Base-by-base conservation (phyloP, 345 rosid genomes). In the Nasturtium officinale region DNA sequence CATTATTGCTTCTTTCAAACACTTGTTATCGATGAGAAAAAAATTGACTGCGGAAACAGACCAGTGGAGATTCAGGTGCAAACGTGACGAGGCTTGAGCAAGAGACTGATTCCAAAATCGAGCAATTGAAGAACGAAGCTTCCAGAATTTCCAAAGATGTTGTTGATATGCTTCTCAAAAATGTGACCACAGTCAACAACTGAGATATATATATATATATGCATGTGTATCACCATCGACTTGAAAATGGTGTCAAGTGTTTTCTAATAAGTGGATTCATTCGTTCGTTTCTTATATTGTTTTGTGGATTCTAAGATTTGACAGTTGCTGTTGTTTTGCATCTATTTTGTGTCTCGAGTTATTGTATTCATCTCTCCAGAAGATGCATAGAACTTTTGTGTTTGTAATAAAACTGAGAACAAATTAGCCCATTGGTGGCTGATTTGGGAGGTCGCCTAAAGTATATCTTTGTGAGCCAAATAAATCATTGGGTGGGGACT, bases 21-120 rank as follows among this genome's bases (percentile, higher is more conserved):
- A 73, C 26, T 45, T 35, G 7, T 77, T 57, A 23, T n/a, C 46
- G 37, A 76, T 55, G 71, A 63, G 15, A 12, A 4, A 9, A 13
- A 7, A 43, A 10, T 60, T 66, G 51, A 43, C 16, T 66, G 29
- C 11, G 23, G n/a, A 61, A 37, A 80, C 89, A 92, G 96, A 88
- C 86, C 8, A 86, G 90, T 54, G 98, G 96, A 37, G 92, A 90
- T 76, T 92, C 98, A 0, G 96, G 98, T 50, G 90, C 91, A 48
- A 92, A 86, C 65, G 96, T 90, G 78, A 90, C 85, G 86, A 83
- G 96, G 79, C 92, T 90, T 7, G 98, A 90, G 82, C 63, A 71
- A 48, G 96, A 92, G 79, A 91, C 98, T 5, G 83, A 78, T 13
- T 73, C 77, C 7, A 92, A 88, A 85, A 92, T 90, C 69, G 72